phyloP scores from a whole-genome alignment of 768 basidiomycete genomes.

The Russula vinacea region DNA sequence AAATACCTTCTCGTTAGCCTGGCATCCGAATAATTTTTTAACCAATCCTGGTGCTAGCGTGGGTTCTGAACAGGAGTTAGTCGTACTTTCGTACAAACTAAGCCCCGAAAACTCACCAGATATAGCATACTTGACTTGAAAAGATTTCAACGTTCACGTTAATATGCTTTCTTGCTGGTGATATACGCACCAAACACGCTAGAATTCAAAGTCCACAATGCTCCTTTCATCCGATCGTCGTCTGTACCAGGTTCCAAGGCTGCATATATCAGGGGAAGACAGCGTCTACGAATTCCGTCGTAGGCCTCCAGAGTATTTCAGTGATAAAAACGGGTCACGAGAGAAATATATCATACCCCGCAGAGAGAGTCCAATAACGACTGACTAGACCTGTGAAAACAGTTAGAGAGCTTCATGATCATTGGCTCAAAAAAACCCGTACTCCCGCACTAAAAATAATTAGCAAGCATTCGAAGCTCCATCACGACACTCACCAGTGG shows the following conservation, averaged over 20 bases:
- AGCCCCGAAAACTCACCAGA: conserved; percentile 35
- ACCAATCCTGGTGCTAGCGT: conserved; percentile 58
- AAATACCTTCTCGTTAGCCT: conserved; percentile 77
- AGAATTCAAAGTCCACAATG: conserved; percentile 71
- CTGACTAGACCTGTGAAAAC: conserved; percentile 40
- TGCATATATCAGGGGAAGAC: conserved; percentile 54
- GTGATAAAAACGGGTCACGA: background rate
- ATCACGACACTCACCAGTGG: conserved; percentile 39
- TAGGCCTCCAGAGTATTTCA: conserved; percentile 46
- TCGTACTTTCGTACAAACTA: background rate
- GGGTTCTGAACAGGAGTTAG: conserved; percentile 48
- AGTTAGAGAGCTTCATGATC: conserved; percentile 10
- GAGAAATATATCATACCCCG: conserved; percentile 38
- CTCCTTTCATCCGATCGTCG: conserved; percentile 91
- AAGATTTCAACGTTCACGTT: background rate
- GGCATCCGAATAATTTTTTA: conserved; percentile 62
- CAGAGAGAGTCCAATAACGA: conserved; percentile 43
- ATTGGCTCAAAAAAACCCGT: conserved; percentile 23
- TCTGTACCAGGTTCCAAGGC: conserved; percentile 67
- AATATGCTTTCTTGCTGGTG: background rate
- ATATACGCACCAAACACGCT: conserved; percentile 53
- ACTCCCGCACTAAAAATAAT: conserved; percentile 35
- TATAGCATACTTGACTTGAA: conserved; percentile 43
- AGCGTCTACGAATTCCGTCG: conserved; percentile 65
- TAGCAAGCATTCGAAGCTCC: conserved; percentile 1